Evolutionary conservation across 768 basidiomycete genomes (phyloP).

Genomic region (Naganishia vishniacii): DNA sequence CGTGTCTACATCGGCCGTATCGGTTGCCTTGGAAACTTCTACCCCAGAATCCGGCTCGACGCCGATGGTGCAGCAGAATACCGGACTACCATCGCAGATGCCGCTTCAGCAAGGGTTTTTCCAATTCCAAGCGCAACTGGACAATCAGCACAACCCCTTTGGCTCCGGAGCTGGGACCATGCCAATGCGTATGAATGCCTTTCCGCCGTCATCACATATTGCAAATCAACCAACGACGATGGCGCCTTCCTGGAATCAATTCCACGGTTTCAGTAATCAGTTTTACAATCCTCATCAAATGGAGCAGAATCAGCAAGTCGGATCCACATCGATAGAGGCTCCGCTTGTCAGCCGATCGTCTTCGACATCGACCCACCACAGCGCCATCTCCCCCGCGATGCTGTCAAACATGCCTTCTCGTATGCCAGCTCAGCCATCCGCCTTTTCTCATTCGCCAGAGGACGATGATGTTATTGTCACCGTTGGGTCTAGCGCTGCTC

Average conservation of each 20-base stretch:
- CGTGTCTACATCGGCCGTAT: constrained; percentile 4
- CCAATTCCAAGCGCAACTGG: background rate
- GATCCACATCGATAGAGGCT: background rate
- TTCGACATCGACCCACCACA: background rate
- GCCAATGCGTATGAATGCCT: background rate
- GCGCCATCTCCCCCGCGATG: constrained; percentile 14
- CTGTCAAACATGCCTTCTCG: constrained; percentile 9
- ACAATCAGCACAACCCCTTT: background rate
- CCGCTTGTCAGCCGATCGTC: constrained; percentile 2
- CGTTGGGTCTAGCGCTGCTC: constrained; percentile 2
- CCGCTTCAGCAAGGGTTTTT: constrained; percentile 1
- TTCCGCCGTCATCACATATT: background rate
- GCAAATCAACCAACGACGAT: background rate
- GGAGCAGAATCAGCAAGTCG: background rate
- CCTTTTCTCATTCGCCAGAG: background rate
- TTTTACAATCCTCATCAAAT: background rate
- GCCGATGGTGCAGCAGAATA: background rate
- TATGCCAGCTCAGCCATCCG: background rate
- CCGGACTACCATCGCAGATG: background rate
- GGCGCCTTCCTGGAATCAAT: background rate
- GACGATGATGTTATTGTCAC: constrained; percentile 4
- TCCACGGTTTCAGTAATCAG: background rate
- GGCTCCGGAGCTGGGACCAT: background rate
- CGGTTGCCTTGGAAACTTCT: background rate
- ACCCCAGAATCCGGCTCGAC: background rate